Evolutionary conservation across 1,284 basidiomycete genomes (phyloP).

Genomic region (Rhodotorula sp.): DNA sequence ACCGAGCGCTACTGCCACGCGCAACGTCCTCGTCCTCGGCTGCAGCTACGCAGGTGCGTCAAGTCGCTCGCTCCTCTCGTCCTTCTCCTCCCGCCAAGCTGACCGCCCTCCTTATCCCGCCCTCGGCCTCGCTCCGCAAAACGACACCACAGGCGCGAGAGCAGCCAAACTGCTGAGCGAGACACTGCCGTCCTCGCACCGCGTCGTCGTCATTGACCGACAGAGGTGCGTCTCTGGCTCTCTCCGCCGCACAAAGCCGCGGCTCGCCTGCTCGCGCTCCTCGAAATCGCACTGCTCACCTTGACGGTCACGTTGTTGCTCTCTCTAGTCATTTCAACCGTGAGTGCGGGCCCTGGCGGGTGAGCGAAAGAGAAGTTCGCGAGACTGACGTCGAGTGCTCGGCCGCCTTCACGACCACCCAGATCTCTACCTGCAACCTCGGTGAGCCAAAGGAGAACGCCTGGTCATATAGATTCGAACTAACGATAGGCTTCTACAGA

Average conservation of each 20-base stretch:
- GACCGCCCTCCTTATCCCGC: background rate
- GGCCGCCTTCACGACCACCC: background rate
- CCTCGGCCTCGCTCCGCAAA: background rate
- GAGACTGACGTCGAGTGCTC: background rate
- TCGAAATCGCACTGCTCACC: background rate
- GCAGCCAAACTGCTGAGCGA: slow-evolving; percentile 42
- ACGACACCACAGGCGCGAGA: slow-evolving; percentile 26
- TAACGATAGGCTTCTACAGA: slow-evolving; percentile 9
- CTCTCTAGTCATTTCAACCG: slow-evolving; percentile 46
- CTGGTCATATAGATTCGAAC: fast-evolving
- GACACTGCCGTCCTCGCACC: slow-evolving; percentile 35
- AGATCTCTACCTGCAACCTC: slow-evolving; percentile 45
- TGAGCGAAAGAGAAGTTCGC: background rate
- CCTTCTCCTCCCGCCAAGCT: background rate
- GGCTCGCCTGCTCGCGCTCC: background rate
- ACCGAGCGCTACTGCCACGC: background rate
- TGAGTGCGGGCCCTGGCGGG: slow-evolving; percentile 19
- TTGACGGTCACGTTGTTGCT: background rate
- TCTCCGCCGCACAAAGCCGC: slow-evolving; percentile 1
- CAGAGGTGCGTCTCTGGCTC: slow-evolving; percentile 34
- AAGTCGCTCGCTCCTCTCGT: background rate
- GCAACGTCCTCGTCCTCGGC: slow-evolving; percentile 1
- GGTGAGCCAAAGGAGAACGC: slow-evolving; percentile 9
- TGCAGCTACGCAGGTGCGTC: slow-evolving; percentile 3
- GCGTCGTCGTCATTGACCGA: slow-evolving; percentile 45